Conservation (phyloP, 1,284 basidiomycete species). For the Mycena sp. region DNA sequence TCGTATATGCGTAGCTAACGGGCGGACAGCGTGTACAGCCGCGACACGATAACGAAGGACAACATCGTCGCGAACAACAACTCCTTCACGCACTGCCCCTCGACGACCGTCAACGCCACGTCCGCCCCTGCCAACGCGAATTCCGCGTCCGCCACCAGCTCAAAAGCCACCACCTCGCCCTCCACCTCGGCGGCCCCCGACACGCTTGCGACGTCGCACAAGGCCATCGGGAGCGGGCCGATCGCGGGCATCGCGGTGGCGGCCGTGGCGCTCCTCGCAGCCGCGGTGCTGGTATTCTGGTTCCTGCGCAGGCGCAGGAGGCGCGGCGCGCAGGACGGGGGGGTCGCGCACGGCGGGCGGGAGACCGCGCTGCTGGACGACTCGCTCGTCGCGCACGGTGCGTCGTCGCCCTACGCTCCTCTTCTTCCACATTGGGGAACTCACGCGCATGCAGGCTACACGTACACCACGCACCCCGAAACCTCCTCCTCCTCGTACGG, state of each 20-base stretch:
- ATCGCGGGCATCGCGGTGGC: constrained; percentile 33
- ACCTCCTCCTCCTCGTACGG: not conserved
- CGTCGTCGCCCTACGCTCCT: not conserved
- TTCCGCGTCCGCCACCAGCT: not conserved
- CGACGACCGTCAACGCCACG: constrained; percentile 28
- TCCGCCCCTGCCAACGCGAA: not conserved
- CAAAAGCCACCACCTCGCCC: not conserved
- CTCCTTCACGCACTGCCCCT: constrained; percentile 38
- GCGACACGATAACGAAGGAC: constrained; percentile 31
- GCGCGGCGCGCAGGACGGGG: not conserved
- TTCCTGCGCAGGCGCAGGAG: constrained; percentile 12
- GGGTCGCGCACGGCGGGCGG: constrained; percentile 20
- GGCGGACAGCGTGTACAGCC: constrained; percentile 33
- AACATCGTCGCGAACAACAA: constrained; percentile 36
- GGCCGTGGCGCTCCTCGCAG: constrained; percentile 7
- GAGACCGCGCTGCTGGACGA: not conserved
- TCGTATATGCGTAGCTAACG: not conserved
- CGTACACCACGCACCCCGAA: not conserved
- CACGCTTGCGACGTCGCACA: not conserved
- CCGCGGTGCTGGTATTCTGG: constrained; percentile 5
- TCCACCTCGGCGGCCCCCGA: not conserved
- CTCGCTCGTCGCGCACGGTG: not conserved
- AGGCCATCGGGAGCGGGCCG: constrained; percentile 23
- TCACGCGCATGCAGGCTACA: not conserved
- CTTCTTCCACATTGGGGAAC: not conserved